Evolutionary conservation across 1,284 basidiomycete genomes (phyloP), one percentile per base, ranked within the genome.

Genomic region (Trichosporon ovoides): DNA sequence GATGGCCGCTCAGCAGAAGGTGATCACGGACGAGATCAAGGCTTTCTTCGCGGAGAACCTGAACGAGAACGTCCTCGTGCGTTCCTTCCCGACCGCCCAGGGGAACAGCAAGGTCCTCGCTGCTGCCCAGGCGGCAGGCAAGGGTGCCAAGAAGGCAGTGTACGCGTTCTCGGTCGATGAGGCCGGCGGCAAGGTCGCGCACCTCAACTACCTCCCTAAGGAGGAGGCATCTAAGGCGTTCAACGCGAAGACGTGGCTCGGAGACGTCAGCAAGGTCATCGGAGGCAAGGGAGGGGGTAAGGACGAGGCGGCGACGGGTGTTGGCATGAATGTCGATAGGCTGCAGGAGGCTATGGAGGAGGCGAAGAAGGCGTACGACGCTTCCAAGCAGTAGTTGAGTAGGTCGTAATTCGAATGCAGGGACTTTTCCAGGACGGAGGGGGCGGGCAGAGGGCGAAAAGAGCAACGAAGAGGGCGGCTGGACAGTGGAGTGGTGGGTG

Each of bases 211-310:
- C 70, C 82, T 98, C 48, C 85, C 94, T 0, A 88, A 87, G 72
- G 80, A 83, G 66, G 66, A 80, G n/a, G 67, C 78, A 55, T 64
- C 64, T 52, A 78, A 78, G 66, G 85, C 85, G 9, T 80, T 89
- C 53, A 87, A 91, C 73, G 91, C 88, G 22, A 87, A 90, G 62
- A 80, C 77, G 22, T 97, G 93, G 93, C 87, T 92, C 33, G 77
- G 81, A n/a, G 83, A 83, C 56, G 86, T 94, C 7, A 81, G 83
- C 9, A 86, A 86, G 49, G 77, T 93, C 6, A 68, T 96, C 14
- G 91, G 92, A 38, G 93, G 94, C 51, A 96, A 94, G 85, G 90
- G 90, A 58, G 93, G 93, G 59, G 93, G 93, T 19, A 95, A 92
- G 78, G 89, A 90, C 60, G 93, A 96, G 51, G 83, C 84, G 57